Evolutionary conservation across 1,284 basidiomycete species (phyloP), one percentile per base, ranked within the genome.

Genomic region (Trametes polyzona): DNA sequence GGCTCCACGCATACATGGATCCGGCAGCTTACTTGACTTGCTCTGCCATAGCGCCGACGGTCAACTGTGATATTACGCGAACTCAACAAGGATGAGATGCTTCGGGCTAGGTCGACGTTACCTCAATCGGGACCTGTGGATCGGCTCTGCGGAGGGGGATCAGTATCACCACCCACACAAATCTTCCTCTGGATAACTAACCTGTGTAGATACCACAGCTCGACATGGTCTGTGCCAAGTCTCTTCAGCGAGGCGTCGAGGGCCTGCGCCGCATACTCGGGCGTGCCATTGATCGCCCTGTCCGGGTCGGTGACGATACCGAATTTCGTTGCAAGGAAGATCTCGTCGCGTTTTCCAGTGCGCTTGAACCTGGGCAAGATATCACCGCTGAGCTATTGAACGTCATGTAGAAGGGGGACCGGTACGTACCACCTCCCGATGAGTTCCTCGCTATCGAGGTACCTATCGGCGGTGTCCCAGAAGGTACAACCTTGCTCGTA

Each of bases 241-340:
- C 69, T 67, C 51, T 72, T 64, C 27, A 78, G 63, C 6, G 74
- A 75, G 46, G 63, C 65, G 16, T 75, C 70, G 26, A 71, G 55
- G 1, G 65, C 60, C 21, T 59, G 32, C 1, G 61, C 63, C 33
- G 70, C 65, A 39, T 70, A 68, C 30, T 69, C 71, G 19, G 69
- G 67, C 7, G 61, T 59, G 42, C 64, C 63, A 33, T 64, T 64
- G 47, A 66, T 33, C 5, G 35, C 12, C 23, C 59, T 39, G 29
- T 53, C 51, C 12, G 48, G 27, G n/a, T 55, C 36, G n/a, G 52
- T 17, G 11, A 52, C 54, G 37, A 71, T 4, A 17, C 74, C 76
- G 37, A 76, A 78, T 65, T 79, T 81, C 47, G 78, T 80, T 3
- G 76, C 78, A 6, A 81, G 70, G 67, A 80, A 80, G 41, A 80